phyloP scores from a whole-genome alignment of 176 grass and related monocot species.

The Themeda triandra region DNA sequence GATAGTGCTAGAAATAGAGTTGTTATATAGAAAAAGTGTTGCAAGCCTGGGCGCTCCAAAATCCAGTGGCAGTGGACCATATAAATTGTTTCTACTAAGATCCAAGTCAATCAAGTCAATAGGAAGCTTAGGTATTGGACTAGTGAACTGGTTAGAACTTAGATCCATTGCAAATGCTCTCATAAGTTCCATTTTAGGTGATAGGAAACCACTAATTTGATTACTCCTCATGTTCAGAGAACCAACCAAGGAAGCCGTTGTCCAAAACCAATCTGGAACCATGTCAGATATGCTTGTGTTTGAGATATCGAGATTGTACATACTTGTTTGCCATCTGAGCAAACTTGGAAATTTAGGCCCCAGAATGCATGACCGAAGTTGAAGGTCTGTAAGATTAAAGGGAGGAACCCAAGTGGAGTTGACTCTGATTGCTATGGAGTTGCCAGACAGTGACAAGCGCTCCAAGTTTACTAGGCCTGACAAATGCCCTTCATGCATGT shows the following conservation, averaged over 20 bases:
- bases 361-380: neutral
- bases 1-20: slow-evolving; percentile 30
- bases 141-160: slow-evolving; percentile 22
- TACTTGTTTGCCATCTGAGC: slow-evolving; percentile 6
- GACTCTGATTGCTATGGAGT: neutral
- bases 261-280: slow-evolving; percentile 40
- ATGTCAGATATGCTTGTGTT: slow-evolving; percentile 27
- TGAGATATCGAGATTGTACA: neutral
- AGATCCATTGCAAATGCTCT: neutral
- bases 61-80: slow-evolving; percentile 7
- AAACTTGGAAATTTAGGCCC: slow-evolving; percentile 24
- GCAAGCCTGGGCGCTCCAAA: neutral
- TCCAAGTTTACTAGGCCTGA: neutral
- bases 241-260: neutral
- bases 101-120: neutral
- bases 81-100: slow-evolving; percentile 37
- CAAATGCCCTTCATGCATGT: slow-evolving; percentile 21
- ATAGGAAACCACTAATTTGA: neutral
- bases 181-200: slow-evolving; percentile 13
- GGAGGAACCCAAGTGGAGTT: slow-evolving; percentile 23
- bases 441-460: accelerated
- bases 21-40: neutral
- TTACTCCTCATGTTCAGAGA: slow-evolving; percentile 20
- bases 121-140: slow-evolving; percentile 32
- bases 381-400: neutral